Conservation (phyloP, 2,329 filamentous ascomycete species). For the Blumeriella jaapii region DNA sequence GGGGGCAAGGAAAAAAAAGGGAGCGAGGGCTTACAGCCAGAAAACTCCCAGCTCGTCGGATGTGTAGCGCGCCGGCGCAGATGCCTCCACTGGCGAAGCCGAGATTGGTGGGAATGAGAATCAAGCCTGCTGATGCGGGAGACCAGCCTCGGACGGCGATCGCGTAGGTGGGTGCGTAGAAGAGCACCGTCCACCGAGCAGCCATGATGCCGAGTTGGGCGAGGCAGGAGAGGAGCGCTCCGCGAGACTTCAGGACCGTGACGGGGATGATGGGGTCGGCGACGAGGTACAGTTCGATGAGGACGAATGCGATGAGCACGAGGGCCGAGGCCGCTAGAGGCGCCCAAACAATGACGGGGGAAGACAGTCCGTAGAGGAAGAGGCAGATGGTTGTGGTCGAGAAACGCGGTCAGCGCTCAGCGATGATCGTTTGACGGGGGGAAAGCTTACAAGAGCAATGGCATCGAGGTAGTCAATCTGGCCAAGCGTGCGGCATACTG, state of each 20-base stretch:
- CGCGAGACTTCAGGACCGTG: conserved; percentile 54
- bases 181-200: conserved; percentile 67
- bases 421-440: neutral
- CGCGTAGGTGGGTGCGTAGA: conserved; percentile 71
- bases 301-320: conserved; percentile 40
- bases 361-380: conserved; percentile 59
- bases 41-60: conserved; percentile 63
- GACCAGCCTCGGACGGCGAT: conserved; percentile 62
- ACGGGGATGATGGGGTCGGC: conserved; percentile 66
- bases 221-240: conserved; percentile 61
- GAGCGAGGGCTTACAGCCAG: conserved; percentile 37
- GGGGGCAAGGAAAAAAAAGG: neutral
- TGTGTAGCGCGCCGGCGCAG: conserved; percentile 62
- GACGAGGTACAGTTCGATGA: conserved; percentile 53
- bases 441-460: conserved; percentile 42
- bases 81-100: conserved; percentile 69
- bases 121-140: conserved; percentile 59
- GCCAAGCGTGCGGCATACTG: conserved; percentile 42
- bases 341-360: conserved; percentile 45
- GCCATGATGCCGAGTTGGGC: conserved; percentile 71
- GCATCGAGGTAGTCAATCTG: conserved; percentile 68
- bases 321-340: conserved; percentile 49
- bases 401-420: conserved; percentile 15
- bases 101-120: conserved; percentile 70
- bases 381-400: conserved; percentile 55